phyloP scores from a whole-genome alignment of 768 basidiomycete species.

The Amanita jacksonii region DNA sequence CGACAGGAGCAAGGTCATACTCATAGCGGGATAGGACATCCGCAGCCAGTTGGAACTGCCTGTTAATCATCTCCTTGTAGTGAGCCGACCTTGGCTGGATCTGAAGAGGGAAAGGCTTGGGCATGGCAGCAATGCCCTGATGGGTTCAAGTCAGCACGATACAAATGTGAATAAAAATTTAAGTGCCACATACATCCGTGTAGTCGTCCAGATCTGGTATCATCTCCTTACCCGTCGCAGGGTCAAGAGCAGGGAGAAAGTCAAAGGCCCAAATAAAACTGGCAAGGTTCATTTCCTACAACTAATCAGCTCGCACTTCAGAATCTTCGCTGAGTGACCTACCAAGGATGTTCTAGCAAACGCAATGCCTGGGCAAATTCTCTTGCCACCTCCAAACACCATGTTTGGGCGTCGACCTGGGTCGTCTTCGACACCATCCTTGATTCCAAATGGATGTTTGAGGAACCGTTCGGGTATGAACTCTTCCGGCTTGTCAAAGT shows the following conservation, averaged over 20 bases:
- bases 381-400: conserved; percentile 13
- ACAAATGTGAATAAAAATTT: neutral
- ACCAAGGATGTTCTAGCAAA: conserved; percentile 15
- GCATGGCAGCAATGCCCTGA: conserved; percentile 11
- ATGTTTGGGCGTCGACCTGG: conserved; percentile 13
- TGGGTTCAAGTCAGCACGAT: neutral
- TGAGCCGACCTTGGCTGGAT: conserved; percentile 10
- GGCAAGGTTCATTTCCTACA: too few species aligned
- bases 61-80: conserved; percentile 9
- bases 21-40: conserved; percentile 8
- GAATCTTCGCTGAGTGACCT: conserved; percentile 8
- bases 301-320: too few species aligned
- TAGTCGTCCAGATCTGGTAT: conserved; percentile 7
- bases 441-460: conserved; percentile 10
- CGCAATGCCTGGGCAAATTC: conserved; percentile 18
- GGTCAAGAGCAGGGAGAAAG: conserved; percentile 12
- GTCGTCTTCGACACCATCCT: conserved; percentile 13
- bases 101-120: conserved; percentile 9
- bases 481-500: conserved; percentile 14
- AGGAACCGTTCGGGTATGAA: conserved; percentile 18
- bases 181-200: conserved; percentile 3
- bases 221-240: conserved; percentile 9
- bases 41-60: conserved; percentile 7
- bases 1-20: conserved; percentile 6
- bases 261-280: conserved; percentile 19